Percentiles rank a stretch among this genome's conserved stretches.
These are phyloP conservation scores for Neofusicoccum parvum DNA, from an alignment of 2,329 filamentous ascomycete species.

Conservation along the genomic window DNA sequence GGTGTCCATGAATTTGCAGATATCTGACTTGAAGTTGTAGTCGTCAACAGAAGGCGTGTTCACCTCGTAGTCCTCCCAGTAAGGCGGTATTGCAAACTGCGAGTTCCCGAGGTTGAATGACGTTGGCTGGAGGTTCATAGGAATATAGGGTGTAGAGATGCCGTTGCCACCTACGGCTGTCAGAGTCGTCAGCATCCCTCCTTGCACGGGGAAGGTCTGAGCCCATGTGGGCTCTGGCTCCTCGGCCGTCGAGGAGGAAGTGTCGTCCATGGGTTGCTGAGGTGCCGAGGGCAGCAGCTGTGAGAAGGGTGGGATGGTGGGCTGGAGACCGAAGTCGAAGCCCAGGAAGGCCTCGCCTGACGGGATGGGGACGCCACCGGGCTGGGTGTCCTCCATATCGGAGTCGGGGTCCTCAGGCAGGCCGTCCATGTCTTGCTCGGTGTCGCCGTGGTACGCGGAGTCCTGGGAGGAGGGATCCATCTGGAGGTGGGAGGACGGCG, in stretches of 20 bases:
- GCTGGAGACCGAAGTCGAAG: background rate
- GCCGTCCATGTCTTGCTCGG: constrained; percentile 7
- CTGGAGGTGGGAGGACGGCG: background rate
- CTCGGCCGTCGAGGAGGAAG: background rate
- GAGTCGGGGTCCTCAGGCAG: constrained; percentile 19
- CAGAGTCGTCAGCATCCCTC: background rate
- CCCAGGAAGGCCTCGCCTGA: background rate
- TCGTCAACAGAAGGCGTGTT: constrained; percentile 21
- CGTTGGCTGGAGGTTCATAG: background rate
- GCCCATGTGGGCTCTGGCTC: background rate
- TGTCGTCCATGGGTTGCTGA: background rate
- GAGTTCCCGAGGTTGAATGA: constrained; percentile 18
- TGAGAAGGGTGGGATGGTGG: background rate
- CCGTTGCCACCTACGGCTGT: background rate
- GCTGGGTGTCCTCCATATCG: constrained; percentile 20
- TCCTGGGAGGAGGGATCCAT: constrained; percentile 7
- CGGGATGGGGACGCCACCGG: constrained; percentile 15
- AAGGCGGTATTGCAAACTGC: background rate
- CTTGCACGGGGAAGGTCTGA: background rate
- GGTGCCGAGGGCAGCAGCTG: background rate
- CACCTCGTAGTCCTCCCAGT: constrained; percentile 18
- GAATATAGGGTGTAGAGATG: background rate
- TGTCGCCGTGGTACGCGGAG: constrained; percentile 4
- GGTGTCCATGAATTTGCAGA: constrained; percentile 24
- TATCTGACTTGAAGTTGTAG: constrained; percentile 20